Base-by-base conservation (phyloP, 495 filamentous ascomycete species). In the Lasiosphaeria ovina region DNA sequence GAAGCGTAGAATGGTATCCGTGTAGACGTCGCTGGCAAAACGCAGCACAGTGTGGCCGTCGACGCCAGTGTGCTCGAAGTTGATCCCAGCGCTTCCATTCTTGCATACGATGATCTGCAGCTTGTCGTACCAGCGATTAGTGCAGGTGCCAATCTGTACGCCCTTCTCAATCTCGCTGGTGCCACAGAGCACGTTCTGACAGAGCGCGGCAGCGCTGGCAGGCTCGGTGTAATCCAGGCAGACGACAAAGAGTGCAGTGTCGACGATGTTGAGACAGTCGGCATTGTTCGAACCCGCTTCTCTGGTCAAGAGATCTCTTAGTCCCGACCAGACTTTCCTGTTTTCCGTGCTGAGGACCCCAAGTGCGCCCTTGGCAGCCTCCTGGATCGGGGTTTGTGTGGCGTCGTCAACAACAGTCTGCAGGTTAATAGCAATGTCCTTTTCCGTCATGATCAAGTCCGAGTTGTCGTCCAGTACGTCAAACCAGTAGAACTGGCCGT, bases 101-200 rank as follows among this genome's bases (percentile, higher is more conserved):
- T 96, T 95, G 82, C 95, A 98, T 44, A 98, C 94, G 57, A 98
- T 98, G 62, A 98, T 98, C 71, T 98, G 94, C 33, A 98, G 83
- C 75, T 98, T 98, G 74, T 98, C 94, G 68, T 98, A 98, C 94
- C 94, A 98, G 55, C 94, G 82, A 72, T 98, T 98, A 12, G 93
- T 97, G 74, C 94, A 98, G 38, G 94, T 98, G 24, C 94, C 94
- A 38, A 97, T 90, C 74, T 98, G 94, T 5, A 98, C 90, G 12
- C 94, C 94, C 71, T 87, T 87, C 70, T 96, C 87, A 16, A 98
- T 88, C 60, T 93, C 87, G 66, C 87, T 96, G 0, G 91, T 95
- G 36, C 94, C 94, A 66, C 95, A 98, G 44, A 98, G 90, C 93
- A 98, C 98, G 74, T 97, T 98, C 69, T 90, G 91, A 72, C 91